A percentile compares a stretch with the other conserved stretches of the same genome.
phyloP scores from a whole-genome alignment of 306 rosid genomes.

The Glycine latifolia region DNA sequence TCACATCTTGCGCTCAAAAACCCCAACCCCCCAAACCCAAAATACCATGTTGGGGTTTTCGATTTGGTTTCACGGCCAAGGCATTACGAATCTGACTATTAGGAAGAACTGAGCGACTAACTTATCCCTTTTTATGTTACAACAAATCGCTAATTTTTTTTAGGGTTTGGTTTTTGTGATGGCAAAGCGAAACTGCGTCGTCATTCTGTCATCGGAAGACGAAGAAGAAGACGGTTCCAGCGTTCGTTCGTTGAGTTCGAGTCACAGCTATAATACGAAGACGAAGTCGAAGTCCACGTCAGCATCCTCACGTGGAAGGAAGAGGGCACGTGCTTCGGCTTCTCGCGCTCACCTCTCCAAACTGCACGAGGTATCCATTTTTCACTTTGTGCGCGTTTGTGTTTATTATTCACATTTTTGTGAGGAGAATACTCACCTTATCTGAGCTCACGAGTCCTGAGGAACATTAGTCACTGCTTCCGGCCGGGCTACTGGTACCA shows the following conservation, averaged over 20 bases:
- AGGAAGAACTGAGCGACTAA: background rate
- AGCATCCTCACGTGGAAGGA: conserved; percentile 56
- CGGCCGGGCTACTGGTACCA: too few relatives aligned
- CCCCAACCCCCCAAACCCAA: background rate
- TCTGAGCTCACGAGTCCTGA: too few relatives aligned
- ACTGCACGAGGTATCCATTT: conserved; percentile 60
- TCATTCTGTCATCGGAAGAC: conserved; percentile 74
- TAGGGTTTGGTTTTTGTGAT: conserved; percentile 35
- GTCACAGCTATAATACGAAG: conserved; percentile 16
- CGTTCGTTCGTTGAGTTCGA: conserved; percentile 52
- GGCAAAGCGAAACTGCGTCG: conserved; percentile 69
- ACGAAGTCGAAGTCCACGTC: conserved; percentile 50
- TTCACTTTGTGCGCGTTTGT: background rate
- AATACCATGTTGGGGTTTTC: conserved; percentile 17
- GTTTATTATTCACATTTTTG: background rate
- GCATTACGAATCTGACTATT: background rate
- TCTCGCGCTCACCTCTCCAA: conserved; percentile 55
- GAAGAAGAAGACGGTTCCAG: conserved; percentile 57
- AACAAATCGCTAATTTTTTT: background rate
- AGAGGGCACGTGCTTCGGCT: conserved; percentile 68
- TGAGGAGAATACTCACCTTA: too few relatives aligned
- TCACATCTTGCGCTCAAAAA: conserved; percentile 26
- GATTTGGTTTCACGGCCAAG: conserved; percentile 5
- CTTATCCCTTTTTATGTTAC: background rate
- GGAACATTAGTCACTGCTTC: too few relatives aligned